phyloP scores from a whole-genome alignment of 805 yeast species.

The Phaffomyces antillensis region DNA sequence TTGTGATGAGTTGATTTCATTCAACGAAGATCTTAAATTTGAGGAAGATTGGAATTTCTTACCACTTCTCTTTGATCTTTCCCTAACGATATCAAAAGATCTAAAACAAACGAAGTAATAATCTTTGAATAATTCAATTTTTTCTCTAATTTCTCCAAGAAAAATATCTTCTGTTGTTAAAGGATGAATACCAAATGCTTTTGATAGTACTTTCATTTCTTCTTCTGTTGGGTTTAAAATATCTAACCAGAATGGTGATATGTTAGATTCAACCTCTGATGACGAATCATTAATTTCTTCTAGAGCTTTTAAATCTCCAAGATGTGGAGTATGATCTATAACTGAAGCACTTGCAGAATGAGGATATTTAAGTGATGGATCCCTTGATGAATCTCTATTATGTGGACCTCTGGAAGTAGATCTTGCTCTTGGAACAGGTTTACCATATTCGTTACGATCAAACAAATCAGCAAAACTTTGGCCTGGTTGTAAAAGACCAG shows the following conservation, averaged over 20 bases:
- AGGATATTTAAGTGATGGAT: conserved; percentile 1
- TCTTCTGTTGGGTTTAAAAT: conserved; percentile 91
- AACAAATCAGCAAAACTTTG: conserved; percentile 59
- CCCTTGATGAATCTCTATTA: background rate
- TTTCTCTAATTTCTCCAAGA: conserved; percentile 89
- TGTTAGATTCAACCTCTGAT: conserved; percentile 7
- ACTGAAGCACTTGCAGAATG: conserved; percentile 1
- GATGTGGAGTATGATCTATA: conserved; percentile 1
- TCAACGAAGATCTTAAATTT: background rate
- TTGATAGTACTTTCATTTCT: conserved; percentile 87
- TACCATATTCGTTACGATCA: conserved; percentile 32
- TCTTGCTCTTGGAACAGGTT: background rate
- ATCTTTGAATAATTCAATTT: conserved; percentile 85
- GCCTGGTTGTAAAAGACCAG: conserved; percentile 66
- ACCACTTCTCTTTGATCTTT: conserved; percentile 44
- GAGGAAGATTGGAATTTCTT: conserved; percentile 19
- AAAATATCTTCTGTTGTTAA: conserved; percentile 93
- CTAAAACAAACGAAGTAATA: conserved; percentile 91
- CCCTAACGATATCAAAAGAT: conserved; percentile 74
- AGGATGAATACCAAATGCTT: conserved; percentile 93
- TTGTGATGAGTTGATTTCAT: background rate
- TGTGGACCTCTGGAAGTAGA: conserved; percentile 1
- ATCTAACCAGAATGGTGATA: conserved; percentile 87
- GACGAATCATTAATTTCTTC: background rate
- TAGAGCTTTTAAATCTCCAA: background rate